Evolutionary conservation across 495 filamentous ascomycete species (phyloP).

Genomic region (Terfezia boudieri): DNA sequence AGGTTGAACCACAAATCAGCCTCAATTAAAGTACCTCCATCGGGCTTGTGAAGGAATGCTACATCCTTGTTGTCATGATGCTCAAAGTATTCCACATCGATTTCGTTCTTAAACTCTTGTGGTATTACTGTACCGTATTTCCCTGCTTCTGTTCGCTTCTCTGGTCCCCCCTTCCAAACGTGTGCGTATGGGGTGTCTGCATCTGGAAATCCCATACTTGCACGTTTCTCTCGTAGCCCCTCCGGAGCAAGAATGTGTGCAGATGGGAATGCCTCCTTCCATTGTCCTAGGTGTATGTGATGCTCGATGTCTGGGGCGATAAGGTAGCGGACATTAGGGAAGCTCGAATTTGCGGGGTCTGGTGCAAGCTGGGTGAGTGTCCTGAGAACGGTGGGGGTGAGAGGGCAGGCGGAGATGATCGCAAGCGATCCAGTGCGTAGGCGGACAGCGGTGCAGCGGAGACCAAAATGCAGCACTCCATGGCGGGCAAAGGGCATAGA

Average conservation of each 20-base stretch:
- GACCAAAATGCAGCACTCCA: conserved; percentile 59
- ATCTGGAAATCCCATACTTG: conserved; percentile 28
- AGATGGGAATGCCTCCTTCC: conserved; percentile 54
- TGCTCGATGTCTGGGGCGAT: conserved; percentile 75
- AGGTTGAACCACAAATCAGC: conserved; percentile 86
- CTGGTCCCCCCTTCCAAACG: conserved; percentile 29
- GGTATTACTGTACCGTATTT: conserved; percentile 34
- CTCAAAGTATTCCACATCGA: conserved; percentile 65
- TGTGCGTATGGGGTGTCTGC: conserved; percentile 44
- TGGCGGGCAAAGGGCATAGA: conserved; percentile 71
- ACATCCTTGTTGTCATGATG: conserved; percentile 68
- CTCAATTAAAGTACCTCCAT: conserved; percentile 53
- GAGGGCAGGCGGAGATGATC: conserved; percentile 73
- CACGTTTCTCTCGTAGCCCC: conserved; percentile 68
- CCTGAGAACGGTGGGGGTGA: conserved; percentile 53
- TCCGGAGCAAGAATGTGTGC: conserved; percentile 68
- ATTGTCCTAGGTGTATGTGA: conserved; percentile 70
- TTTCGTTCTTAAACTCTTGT: conserved; percentile 64
- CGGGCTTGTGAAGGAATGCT: conserved; percentile 64
- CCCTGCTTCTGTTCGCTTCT: conserved; percentile 14
- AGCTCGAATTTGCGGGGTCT: background rate
- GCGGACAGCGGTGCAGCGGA: conserved; percentile 64
- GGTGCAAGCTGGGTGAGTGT: conserved; percentile 44
- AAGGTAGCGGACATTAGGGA: conserved; percentile 47
- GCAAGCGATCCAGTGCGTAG: conserved; percentile 55